These are phyloP conservation scores for Aspergillus transmontanensis DNA, from an alignment of 2,329 filamentous ascomycete genomes.

Conservation along the genomic window DNA sequence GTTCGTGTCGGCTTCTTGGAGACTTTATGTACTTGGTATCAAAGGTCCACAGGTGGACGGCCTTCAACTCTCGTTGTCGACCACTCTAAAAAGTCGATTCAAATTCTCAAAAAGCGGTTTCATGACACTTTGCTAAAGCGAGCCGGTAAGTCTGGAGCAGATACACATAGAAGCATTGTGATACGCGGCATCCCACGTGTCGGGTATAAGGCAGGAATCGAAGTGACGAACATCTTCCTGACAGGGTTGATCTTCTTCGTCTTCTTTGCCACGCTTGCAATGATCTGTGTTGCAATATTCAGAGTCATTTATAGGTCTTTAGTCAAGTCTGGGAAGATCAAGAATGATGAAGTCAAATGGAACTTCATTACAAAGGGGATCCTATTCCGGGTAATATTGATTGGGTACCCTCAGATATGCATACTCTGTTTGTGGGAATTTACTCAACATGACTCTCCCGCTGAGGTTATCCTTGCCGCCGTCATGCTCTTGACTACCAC, in stretches of 20 bases:
- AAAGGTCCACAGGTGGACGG: constrained; percentile 83
- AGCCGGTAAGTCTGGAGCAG: constrained; percentile 48
- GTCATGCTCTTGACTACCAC: constrained; percentile 84
- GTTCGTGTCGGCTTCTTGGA: constrained; percentile 86
- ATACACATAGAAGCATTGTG: constrained; percentile 42
- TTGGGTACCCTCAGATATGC: constrained; percentile 87
- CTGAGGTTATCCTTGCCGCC: constrained; percentile 80
- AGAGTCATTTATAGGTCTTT: constrained; percentile 77
- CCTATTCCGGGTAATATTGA: constrained; percentile 82
- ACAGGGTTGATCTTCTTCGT: constrained; percentile 88
- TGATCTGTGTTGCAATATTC: constrained; percentile 73
- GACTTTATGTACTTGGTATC: constrained; percentile 89
- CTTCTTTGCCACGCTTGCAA: constrained; percentile 74
- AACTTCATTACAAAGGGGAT: constrained; percentile 91
- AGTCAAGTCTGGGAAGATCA: constrained; percentile 73
- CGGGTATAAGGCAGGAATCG: constrained; percentile 80
- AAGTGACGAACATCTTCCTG: constrained; percentile 89
- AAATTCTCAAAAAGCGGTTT: constrained; percentile 69
- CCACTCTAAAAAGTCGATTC: constrained; percentile 72
- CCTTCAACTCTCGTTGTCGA: constrained; percentile 77
- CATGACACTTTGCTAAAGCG: constrained; percentile 36
- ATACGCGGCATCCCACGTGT: constrained; percentile 86
- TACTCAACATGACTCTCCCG: constrained; percentile 79
- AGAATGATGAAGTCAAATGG: constrained; percentile 90
- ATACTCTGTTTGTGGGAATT: constrained; percentile 94